These are phyloP conservation scores for Zarea fungicola DNA, from an alignment of 2,329 filamentous ascomycete genomes.

Conservation along the genomic window DNA sequence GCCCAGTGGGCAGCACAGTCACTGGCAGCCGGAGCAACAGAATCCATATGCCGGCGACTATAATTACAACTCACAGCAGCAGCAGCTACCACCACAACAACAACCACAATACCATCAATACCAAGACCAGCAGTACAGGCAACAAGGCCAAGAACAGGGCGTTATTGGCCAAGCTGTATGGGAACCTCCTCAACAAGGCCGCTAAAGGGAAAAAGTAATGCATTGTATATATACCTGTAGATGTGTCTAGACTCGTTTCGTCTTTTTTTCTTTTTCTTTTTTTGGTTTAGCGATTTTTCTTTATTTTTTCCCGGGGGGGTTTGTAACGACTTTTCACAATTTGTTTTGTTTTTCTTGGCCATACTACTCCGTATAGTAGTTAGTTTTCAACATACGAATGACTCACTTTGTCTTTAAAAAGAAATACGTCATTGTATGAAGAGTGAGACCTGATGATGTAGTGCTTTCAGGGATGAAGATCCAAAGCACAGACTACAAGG, in stretches of 20 bases:
- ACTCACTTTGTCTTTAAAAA: too few relatives aligned
- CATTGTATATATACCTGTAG: background rate
- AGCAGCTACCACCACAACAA: background rate
- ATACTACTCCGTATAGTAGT: too few relatives aligned
- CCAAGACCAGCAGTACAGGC: background rate
- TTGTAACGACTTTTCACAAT: too few relatives aligned
- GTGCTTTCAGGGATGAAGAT: too few relatives aligned
- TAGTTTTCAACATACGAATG: too few relatives aligned
- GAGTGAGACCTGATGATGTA: too few relatives aligned
- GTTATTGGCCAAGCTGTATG: slow-evolving; percentile 13
- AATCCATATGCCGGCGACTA: too few relatives aligned
- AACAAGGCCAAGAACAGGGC: slow-evolving; percentile 9
- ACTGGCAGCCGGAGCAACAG: slow-evolving; percentile 3
- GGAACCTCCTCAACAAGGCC: slow-evolving; percentile 5
- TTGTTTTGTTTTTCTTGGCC: too few relatives aligned
- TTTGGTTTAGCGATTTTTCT: too few relatives aligned
- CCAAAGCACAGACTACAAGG: too few relatives aligned
- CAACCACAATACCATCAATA: background rate
- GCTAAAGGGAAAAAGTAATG: background rate
- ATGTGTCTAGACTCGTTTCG: background rate
- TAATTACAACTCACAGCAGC: slow-evolving; percentile 5
- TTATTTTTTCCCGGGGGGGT: too few relatives aligned
- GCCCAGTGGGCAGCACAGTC: background rate
- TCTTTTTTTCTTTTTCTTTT: background rate
- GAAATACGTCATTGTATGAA: too few relatives aligned